Conservation (phyloP, 768 basidiomycete genomes). For the Bullera alba region DNA sequence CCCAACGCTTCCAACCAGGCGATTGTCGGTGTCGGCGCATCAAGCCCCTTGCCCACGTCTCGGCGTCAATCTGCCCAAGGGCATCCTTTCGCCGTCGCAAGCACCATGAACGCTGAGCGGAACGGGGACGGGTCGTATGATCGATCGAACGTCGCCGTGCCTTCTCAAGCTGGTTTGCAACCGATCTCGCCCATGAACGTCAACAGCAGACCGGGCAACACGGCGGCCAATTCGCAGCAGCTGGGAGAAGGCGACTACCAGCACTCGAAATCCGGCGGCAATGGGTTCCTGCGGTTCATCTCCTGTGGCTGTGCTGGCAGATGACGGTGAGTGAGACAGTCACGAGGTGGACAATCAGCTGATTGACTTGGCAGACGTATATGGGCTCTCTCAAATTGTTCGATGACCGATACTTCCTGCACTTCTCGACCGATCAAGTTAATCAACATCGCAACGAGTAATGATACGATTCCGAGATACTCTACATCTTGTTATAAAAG, state of each 20-base stretch:
- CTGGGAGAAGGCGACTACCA: conserved; percentile 38
- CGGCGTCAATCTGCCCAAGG: conserved; percentile 39
- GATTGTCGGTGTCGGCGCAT: conserved; percentile 43
- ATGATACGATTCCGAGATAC: too few relatives aligned
- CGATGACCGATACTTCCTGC: too few relatives aligned
- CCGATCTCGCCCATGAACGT: conserved; percentile 41
- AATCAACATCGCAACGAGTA: too few relatives aligned
- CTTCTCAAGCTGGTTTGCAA: conserved; percentile 34
- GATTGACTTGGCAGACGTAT: too few relatives aligned
- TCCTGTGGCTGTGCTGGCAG: conserved; percentile 39
- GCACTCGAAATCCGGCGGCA: conserved; percentile 30
- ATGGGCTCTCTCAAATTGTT: too few relatives aligned
- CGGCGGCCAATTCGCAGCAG: conserved; percentile 31
- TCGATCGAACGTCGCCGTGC: conserved; percentile 34
- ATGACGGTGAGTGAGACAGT: too few relatives aligned
- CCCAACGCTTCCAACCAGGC: conserved; percentile 44
- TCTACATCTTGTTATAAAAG: too few relatives aligned
- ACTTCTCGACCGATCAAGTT: too few relatives aligned
- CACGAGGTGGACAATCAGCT: too few relatives aligned
- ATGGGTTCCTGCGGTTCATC: conserved; percentile 38
- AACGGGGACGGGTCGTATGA: conserved; percentile 37
- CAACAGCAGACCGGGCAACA: conserved; percentile 30
- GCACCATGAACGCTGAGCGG: conserved; percentile 5
- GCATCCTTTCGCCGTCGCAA: conserved; percentile 40
- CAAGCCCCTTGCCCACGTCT: conserved; percentile 35